Base-by-base conservation (phyloP, 2,329 filamentous ascomycete genomes). In the Apiospora marii region DNA sequence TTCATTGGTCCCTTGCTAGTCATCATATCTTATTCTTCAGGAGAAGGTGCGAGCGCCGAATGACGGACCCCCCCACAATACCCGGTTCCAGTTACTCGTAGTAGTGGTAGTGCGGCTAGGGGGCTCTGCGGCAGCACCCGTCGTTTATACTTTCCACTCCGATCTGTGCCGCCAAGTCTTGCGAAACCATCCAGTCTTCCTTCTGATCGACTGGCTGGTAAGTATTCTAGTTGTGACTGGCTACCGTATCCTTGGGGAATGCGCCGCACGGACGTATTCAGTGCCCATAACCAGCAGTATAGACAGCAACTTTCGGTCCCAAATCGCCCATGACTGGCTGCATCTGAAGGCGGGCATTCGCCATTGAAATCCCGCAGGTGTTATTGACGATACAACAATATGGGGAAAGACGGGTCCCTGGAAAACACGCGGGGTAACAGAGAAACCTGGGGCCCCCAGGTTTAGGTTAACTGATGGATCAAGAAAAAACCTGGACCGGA, bases 121-220 rank as follows among this genome's bases (percentile, higher is more conserved):
- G 37, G 53, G 53, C 53, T 61, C 53, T 37, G 53, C 53, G 53
- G 53, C 53, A 61, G 30, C 27, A 30, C 53, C 53, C 53, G 53
- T 37, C 53, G 53, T 16, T 30, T 61, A 61, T 34, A 37, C 53
- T 37, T 61, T 34, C 53, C 53, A 4, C 16, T 30, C 53, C 22
- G 30, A 34, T 37, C 27, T 1, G 14, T 22, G 16, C 27, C 53
- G 37, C 37, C 7, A 10, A 16, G 16, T 22, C 53, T 37, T 8
- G 27, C 30, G 53, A 34, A 8, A 34, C 16, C 37, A 37, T 41
- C 30, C 27, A 37, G 22, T 22, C 1, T 61, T 37, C 4, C 22
- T 5, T 16, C 7, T 37, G n/a, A 14, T 14, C 4, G n/a, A 27
- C 24, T 13, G 49, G 37, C 37, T 12, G 30, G 8, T 1, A 53